phyloP scores from a whole-genome alignment of 1,284 basidiomycete species.

The Marasmius sp. region DNA sequence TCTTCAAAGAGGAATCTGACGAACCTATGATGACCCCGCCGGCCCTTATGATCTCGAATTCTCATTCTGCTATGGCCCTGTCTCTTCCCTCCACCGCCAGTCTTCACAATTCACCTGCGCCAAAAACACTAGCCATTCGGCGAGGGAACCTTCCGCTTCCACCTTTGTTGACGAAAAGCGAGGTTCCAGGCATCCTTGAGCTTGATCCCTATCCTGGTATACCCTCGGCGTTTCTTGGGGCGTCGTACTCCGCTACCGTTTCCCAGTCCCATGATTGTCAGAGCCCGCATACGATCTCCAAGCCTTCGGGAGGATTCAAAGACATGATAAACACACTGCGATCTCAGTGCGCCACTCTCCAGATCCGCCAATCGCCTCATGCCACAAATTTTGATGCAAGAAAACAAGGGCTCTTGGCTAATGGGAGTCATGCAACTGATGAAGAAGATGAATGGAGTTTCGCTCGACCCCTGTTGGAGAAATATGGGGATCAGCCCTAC shows the following conservation, averaged over 20 bases:
- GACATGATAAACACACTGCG: constrained; percentile 56
- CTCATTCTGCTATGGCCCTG: constrained; percentile 45
- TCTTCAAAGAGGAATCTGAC: constrained; percentile 31
- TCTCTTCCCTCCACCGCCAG: constrained; percentile 35
- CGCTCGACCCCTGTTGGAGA: constrained; percentile 33
- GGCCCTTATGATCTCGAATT: constrained; percentile 54
- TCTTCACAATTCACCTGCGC: neutral
- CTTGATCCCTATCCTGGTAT: constrained; percentile 51
- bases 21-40: constrained; percentile 32
- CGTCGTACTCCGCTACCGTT: constrained; percentile 46
- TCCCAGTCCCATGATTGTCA: constrained; percentile 40
- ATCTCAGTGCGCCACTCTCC: constrained; percentile 37
- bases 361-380: constrained; percentile 14
- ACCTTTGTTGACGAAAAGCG: constrained; percentile 36
- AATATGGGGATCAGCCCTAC: constrained; percentile 19
- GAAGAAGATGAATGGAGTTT: constrained; percentile 50
- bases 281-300: constrained; percentile 26
- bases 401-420: constrained; percentile 12
- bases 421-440: constrained; percentile 10
- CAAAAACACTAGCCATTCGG: constrained; percentile 42
- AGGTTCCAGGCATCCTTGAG: constrained; percentile 18
- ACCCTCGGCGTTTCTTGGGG: constrained; percentile 61
- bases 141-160: constrained; percentile 50
- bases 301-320: constrained; percentile 41
- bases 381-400: constrained; percentile 16